phyloP scores from a whole-genome alignment of 345 rosid genomes.

The Crucihimalaya himalaica region DNA sequence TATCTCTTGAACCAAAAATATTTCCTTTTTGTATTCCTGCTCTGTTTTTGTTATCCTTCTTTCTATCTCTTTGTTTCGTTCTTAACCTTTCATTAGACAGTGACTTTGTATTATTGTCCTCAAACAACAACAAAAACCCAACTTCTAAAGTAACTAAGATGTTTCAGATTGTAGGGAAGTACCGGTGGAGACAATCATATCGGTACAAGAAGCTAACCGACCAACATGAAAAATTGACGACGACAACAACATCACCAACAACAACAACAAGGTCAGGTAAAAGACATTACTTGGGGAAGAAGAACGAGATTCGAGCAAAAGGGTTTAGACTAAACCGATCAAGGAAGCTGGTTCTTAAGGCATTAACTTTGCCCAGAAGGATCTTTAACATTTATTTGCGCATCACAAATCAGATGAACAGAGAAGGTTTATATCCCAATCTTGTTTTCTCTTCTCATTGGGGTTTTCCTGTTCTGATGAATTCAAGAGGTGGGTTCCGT shows the following conservation, averaged over 20 bases:
- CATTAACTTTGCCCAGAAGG: constrained; percentile 46
- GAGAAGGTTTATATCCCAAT: constrained; percentile 56
- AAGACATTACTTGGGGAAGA: constrained; percentile 51
- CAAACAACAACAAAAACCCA: background rate
- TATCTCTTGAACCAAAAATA: constrained; percentile 4
- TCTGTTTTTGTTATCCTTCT: background rate
- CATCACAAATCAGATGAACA: constrained; percentile 48
- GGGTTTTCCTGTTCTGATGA: constrained; percentile 67
- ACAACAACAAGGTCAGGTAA: constrained; percentile 38
- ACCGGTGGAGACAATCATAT: constrained; percentile 38
- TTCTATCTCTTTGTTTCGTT: background rate
- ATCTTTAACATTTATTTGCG: constrained; percentile 50
- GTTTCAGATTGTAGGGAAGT: constrained; percentile 33
- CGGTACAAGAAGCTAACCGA: constrained; percentile 49
- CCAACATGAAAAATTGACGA: constrained; percentile 14
- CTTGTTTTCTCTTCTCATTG: constrained; percentile 61
- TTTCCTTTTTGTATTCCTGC: background rate
- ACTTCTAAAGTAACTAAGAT: background rate
- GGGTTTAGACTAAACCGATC: constrained; percentile 59
- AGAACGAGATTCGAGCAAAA: constrained; percentile 44
- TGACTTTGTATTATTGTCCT: constrained; percentile 1
- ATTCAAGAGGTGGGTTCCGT: constrained; percentile 40
- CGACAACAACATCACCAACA: background rate
- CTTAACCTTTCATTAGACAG: background rate
- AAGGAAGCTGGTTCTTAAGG: constrained; percentile 55